Evolutionary conservation across 441 rosid genomes (phyloP).

Genomic region (Corymbia citriodora): DNA sequence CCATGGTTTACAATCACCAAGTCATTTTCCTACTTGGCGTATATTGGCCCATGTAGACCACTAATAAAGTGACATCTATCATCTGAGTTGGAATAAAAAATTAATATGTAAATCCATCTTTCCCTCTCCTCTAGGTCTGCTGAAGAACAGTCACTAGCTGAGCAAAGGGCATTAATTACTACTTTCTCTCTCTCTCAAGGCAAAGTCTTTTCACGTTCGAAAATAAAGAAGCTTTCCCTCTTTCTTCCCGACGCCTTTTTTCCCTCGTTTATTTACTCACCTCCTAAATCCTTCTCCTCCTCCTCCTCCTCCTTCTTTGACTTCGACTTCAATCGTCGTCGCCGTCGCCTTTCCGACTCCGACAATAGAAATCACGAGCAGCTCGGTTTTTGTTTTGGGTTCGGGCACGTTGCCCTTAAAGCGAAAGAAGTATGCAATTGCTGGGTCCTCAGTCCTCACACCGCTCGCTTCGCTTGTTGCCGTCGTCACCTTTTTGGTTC

Average conservation of each 20-base stretch:
- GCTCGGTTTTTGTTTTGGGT: fast-evolving
- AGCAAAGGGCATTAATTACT: not conserved
- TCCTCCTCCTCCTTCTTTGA: not conserved
- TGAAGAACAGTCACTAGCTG: fast-evolving
- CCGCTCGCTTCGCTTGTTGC: fast-evolving
- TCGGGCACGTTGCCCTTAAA: fast-evolving
- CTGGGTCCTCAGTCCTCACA: fast-evolving
- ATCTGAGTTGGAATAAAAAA: too few species aligned
- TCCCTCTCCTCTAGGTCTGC: not conserved
- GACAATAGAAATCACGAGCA: not conserved
- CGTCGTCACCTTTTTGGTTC: fast-evolving
- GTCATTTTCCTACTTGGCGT: not conserved
- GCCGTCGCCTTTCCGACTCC: fast-evolving
- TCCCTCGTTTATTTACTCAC: not conserved
- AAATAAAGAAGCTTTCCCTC: not conserved
- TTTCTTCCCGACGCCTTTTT: not conserved
- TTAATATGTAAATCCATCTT: not conserved
- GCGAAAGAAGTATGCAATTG: not conserved
- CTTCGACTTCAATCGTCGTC: not conserved
- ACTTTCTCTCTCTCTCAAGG: not conserved
- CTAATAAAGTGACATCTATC: not conserved
- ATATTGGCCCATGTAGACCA: not conserved
- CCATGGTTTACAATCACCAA: too few species aligned
- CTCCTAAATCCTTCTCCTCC: not conserved
- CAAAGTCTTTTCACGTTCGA: not conserved